Conservation (phyloP, 2,329 filamentous ascomycete species). For the Chaetomiaceae sp. region DNA sequence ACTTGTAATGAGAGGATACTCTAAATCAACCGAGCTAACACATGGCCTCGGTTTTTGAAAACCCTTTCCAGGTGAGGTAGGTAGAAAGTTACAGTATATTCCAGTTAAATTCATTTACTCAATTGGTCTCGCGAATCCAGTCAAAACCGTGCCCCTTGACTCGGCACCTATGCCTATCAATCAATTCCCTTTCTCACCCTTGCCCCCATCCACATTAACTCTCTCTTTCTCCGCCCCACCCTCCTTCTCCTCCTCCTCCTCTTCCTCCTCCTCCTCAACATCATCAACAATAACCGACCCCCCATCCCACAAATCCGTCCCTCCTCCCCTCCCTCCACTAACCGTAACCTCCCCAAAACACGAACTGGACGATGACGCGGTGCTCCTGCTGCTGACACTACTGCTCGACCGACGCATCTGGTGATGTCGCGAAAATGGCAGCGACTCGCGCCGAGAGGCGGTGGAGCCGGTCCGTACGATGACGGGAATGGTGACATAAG, state of each 20-base stretch:
- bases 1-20: too few species aligned
- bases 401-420: slow-evolving; percentile 6
- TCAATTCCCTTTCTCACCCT: too few species aligned
- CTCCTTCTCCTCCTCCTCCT: neutral
- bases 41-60: neutral
- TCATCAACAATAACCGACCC: slow-evolving; percentile 5
- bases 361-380: neutral
- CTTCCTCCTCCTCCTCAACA: neutral
- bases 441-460: slow-evolving; percentile 1
- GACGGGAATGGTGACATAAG: slow-evolving; percentile 5
- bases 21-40: neutral
- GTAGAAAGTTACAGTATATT: too few species aligned
- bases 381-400: neutral
- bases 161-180: too few species aligned
- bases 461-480: neutral
- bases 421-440: slow-evolving; percentile 12
- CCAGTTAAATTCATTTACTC: too few species aligned
- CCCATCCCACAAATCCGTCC: neutral
- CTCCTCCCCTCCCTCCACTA: neutral
- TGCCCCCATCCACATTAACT: too few species aligned
- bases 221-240: neutral
- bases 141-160: too few species aligned
- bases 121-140: too few species aligned
- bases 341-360: neutral
- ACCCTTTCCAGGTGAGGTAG: too few species aligned